These are phyloP conservation scores for Zymoseptoria tritici DNA, from an alignment of 2,329 filamentous ascomycete species.

Conservation along the genomic window DNA sequence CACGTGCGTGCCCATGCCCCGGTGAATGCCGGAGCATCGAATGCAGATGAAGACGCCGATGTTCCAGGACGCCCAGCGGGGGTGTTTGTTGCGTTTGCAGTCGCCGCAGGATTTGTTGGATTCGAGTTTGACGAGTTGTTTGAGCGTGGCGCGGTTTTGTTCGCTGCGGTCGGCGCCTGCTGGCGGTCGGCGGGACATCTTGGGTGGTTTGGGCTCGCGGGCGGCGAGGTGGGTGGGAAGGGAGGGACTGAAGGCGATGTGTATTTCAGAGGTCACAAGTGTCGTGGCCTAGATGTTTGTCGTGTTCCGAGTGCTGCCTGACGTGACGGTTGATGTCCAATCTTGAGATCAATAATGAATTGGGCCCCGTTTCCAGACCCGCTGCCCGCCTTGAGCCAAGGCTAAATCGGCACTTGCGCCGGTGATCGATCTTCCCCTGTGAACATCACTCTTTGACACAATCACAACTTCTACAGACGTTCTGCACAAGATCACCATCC, in stretches of 20 bases:
- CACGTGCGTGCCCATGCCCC: constrained; percentile 98
- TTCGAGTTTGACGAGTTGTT: constrained; percentile 89
- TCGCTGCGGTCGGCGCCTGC: constrained; percentile 73
- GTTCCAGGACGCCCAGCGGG: constrained; percentile 99
- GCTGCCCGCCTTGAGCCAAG: not conserved
- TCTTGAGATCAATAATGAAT: not conserved
- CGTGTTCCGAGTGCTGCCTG: not conserved
- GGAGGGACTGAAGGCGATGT: not conserved
- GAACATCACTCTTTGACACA: not conserved
- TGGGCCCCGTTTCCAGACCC: not conserved
- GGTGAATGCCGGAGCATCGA: constrained; percentile 90
- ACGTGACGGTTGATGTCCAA: not conserved
- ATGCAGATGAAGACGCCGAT: constrained; percentile 96
- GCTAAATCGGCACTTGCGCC: not conserved
- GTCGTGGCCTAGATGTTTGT: not conserved
- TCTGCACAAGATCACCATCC: not conserved
- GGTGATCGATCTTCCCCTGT: not conserved
- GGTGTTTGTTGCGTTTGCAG: constrained; percentile 98
- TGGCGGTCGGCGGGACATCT: constrained; percentile 77
- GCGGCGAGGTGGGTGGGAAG: not conserved
- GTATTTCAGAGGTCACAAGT: not conserved
- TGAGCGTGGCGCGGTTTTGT: constrained; percentile 89
- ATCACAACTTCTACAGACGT: not conserved
- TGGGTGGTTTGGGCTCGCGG: not conserved
- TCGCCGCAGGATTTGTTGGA: constrained; percentile 95